Base-by-base conservation (phyloP, 768 basidiomycete species). In the Trametes coccinea region DNA sequence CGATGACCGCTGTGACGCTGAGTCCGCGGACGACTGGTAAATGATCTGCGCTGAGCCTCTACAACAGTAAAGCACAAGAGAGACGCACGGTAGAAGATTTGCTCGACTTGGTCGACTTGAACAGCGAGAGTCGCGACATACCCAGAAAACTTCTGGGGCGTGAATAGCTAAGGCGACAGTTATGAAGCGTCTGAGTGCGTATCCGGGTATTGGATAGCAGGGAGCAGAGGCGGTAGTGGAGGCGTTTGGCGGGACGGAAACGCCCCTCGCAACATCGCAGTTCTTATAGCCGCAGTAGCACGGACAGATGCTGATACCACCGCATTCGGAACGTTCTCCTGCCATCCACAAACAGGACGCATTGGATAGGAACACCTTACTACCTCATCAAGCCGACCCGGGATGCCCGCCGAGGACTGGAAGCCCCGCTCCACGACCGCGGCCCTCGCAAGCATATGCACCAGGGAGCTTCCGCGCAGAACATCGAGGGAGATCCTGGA, bases 101-200 rank as follows among this genome's bases (percentile, higher is more conserved):
- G 34, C 56, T 58, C 30, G 56, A 17, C 51, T 59, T 51, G 1
- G 61, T 52, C 7, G 56, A 44, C 61, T 62, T 62, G 52, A 62
- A 54, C 17, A 62, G 37, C 30, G 61, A 59, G 14, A 62, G 31
- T 6, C 56, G 61, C 41, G 39, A 52, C 61, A 62, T 43, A 43
- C 4, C 5, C 14, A n/a, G 9, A 5, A 8, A 5, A 43, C 14
- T 43, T 43, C 9, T 14, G 4, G 41, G 7, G 41, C n/a, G 14
- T 8, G 5, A 8, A n/a, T 14, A 43, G 41, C 22, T 22, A 22
- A 22, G 22, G 22, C 22, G 22, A 22, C 22, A 22, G 22, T 22
- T 22, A 22, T 22, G 22, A 22, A 22, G 22, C 22, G 22, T 22
- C 22, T 22, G 22, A 22, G 22, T 22, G 22, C 22, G 22, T 22